A percentile compares a stretch with the other conserved stretches of the same genome.
Conservation (phyloP, 2,329 filamentous ascomycete species). For the Pseudogymnoascus sp. region DNA sequence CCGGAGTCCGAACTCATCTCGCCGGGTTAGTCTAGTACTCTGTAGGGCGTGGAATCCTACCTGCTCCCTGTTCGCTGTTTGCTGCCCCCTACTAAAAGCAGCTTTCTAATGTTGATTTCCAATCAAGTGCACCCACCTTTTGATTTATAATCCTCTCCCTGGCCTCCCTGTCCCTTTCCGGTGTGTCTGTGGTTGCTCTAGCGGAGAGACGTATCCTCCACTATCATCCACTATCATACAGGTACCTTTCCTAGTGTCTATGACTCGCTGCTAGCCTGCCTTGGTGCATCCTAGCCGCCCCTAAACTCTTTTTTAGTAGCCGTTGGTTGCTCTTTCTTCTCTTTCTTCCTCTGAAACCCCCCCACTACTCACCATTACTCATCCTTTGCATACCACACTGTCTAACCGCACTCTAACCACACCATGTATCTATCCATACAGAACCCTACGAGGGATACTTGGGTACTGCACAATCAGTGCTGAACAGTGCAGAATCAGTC, state of each 20-base stretch:
- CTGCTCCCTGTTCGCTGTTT: no score
- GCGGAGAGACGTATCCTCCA: no score
- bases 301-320: background rate
- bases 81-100: background rate
- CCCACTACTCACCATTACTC: background rate
- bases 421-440: background rate
- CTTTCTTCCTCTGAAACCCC: background rate
- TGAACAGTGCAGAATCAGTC: background rate
- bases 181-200: background rate
- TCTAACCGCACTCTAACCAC: background rate
- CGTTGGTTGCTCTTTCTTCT: background rate
- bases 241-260: background rate
- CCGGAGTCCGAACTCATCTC: background rate
- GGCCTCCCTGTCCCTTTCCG: background rate
- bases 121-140: background rate
- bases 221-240: no score
- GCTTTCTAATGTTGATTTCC: background rate
- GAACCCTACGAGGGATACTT: background rate
- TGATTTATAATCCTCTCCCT: background rate
- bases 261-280: background rate
- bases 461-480: background rate
- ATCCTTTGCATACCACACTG: background rate
- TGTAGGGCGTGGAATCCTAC: background rate
- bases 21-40: background rate
- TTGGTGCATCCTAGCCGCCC: background rate